Conservation (phyloP, 768 basidiomycete genomes). For the Boletus rubropictus region DNA sequence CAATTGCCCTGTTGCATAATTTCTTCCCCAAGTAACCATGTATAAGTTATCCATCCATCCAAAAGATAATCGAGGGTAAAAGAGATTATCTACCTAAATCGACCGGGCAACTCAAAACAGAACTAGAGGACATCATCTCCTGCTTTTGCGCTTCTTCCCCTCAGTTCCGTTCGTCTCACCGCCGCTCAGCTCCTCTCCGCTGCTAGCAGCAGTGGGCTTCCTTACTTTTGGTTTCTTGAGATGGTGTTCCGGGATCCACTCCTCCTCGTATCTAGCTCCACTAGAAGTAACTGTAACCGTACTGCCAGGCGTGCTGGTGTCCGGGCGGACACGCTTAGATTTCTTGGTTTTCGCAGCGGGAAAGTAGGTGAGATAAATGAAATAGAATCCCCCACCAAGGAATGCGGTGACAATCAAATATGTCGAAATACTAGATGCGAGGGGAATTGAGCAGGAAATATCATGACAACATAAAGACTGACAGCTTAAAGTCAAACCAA, state of each 20-base stretch:
- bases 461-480: conserved; percentile 25
- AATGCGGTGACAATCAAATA: conserved; percentile 65
- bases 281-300: conserved; percentile 55
- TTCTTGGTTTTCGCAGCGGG: conserved; percentile 55
- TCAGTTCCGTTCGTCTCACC: conserved; percentile 62
- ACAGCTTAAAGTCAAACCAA: conserved; percentile 79
- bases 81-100: not conserved
- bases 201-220: conserved; percentile 45
- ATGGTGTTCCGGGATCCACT: conserved; percentile 92
- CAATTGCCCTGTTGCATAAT: not conserved
- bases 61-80: not conserved
- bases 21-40: not conserved
- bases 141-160: conserved; percentile 41
- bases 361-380: conserved; percentile 58
- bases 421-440: conserved; percentile 47
- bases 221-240: conserved; percentile 57
- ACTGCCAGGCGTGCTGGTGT: conserved; percentile 50
- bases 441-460: conserved; percentile 1
- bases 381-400: conserved; percentile 58
- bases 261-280: conserved; percentile 72
- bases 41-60: conserved; percentile 10
- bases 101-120: not conserved
- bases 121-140: conserved; percentile 34
- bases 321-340: conserved; percentile 38
- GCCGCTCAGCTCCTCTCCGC: conserved; percentile 64